Evolutionary conservation across 1,139 yeast species (phyloP).

Genomic region (Geotrichum reessii): DNA sequence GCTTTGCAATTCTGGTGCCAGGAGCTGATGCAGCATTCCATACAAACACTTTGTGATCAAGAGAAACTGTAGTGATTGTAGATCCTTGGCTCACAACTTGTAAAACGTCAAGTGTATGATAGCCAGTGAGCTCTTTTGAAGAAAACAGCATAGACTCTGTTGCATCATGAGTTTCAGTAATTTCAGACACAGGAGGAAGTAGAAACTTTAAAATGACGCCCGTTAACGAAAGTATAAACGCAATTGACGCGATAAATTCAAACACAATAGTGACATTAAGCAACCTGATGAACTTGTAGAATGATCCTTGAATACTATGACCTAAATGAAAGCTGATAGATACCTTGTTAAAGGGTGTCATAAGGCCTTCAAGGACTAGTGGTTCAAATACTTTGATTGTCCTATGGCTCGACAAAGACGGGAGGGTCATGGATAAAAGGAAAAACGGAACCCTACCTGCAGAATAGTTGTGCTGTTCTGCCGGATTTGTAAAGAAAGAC

Average conservation of each 20-base stretch:
- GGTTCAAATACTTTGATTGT: conserved; percentile 16
- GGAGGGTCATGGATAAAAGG: conserved; percentile 8
- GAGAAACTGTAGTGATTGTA: conserved; percentile 58
- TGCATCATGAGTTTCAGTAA: conserved; percentile 19
- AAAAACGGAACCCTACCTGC: conserved; percentile 17
- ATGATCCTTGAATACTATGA: conserved; percentile 12
- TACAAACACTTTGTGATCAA: conserved; percentile 63
- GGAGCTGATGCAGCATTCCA: conserved; percentile 61
- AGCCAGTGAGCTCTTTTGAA: conserved; percentile 50
- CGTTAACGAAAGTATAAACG: conserved; percentile 41
- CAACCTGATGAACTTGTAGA: conserved; percentile 14
- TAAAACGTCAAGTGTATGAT: conserved; percentile 60
- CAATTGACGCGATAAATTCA: conserved; percentile 43
- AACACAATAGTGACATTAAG: conserved; percentile 32
- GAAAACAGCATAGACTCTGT: conserved; percentile 31
- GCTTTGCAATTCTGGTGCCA: conserved; percentile 26
- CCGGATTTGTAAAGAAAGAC: conserved; percentile 10
- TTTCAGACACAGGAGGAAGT: conserved; percentile 24
- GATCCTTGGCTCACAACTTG: conserved; percentile 52
- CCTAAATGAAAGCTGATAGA: conserved; percentile 11
- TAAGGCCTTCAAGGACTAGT: conserved; percentile 13
- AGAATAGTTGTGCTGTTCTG: conserved; percentile 12
- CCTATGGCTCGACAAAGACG: conserved; percentile 7
- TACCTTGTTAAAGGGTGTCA: background rate
- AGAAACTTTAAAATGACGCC: conserved; percentile 36